Evolutionary conservation across 768 basidiomycete species (phyloP).

Genomic region (Phylloporus scabripes): DNA sequence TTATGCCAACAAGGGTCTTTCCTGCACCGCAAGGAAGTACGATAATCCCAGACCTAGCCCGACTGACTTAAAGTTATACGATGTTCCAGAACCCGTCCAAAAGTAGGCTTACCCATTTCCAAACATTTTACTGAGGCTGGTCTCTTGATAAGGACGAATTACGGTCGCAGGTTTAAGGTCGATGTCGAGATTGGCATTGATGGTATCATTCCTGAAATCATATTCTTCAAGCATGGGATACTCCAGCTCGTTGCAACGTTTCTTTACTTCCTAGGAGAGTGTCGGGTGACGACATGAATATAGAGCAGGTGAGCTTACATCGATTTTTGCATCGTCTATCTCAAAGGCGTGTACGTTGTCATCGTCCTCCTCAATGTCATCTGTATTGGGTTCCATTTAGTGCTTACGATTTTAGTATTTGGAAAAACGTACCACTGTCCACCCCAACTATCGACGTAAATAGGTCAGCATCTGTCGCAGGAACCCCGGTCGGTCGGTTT

Average conservation of each 20-base stretch:
- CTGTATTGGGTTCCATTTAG: constrained; percentile 36
- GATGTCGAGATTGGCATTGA: constrained; percentile 96
- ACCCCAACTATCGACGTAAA: constrained; percentile 97
- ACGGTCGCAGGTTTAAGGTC: constrained; percentile 97
- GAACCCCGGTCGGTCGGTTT: constrained; percentile 24
- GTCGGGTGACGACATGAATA: constrained; percentile 5
- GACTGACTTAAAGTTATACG: constrained; percentile 42
- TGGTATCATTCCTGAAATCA: constrained; percentile 94
- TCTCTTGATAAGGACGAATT: constrained; percentile 98
- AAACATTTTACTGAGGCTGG: constrained; percentile 98
- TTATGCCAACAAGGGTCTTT: constrained; percentile 99
- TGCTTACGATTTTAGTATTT: background rate
- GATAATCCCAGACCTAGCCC: constrained; percentile 96
- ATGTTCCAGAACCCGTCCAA: background rate
- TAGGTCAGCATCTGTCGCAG: constrained; percentile 61
- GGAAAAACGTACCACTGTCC: constrained; percentile 59
- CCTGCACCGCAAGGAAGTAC: constrained; percentile 98
- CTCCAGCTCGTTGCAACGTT: constrained; percentile 93
- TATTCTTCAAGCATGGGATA: constrained; percentile 99
- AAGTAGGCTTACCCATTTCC: constrained; percentile 76
- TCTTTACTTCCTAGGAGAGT: constrained; percentile 76
- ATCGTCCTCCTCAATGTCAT: constrained; percentile 96
- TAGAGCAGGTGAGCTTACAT: constrained; percentile 45
- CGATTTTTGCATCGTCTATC: constrained; percentile 90
- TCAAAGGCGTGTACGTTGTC: constrained; percentile 97